Percentiles rank a stretch among this genome's conserved stretches.
These are phyloP conservation scores for Echeveria elegans DNA, from an alignment of 164 flowering plant species.

Conservation along the genomic window DNA sequence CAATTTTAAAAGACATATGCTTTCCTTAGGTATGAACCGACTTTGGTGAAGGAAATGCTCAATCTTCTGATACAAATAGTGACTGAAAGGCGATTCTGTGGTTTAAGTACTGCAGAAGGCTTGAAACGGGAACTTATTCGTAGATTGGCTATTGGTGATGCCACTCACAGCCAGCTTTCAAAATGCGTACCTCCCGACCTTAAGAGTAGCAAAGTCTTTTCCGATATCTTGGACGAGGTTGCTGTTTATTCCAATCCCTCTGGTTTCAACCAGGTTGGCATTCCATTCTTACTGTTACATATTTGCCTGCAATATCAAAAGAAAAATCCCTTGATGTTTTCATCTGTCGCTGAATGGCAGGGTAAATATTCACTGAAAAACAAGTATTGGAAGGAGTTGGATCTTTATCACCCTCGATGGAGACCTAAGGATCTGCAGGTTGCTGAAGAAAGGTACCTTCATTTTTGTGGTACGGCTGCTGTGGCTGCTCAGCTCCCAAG, in stretches of 20 bases:
- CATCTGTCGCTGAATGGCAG: slow-evolving; percentile 22
- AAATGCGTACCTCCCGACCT: slow-evolving; percentile 82
- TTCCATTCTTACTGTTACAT: slow-evolving; percentile 2
- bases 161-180: slow-evolving; percentile 81
- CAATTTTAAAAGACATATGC: neutral
- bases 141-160: slow-evolving; percentile 76
- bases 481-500: slow-evolving; percentile 66
- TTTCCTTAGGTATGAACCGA: slow-evolving; percentile 69
- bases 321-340: neutral
- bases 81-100: slow-evolving; percentile 82
- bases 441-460: slow-evolving; percentile 88
- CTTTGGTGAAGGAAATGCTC: slow-evolving; percentile 82
- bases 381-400: slow-evolving; percentile 77
- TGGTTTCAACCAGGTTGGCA: slow-evolving; percentile 81
- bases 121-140: slow-evolving; percentile 71
- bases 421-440: slow-evolving; percentile 76
- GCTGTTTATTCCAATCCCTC: slow-evolving; percentile 81
- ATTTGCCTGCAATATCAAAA: neutral
- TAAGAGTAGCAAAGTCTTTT: slow-evolving; percentile 53
- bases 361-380: slow-evolving; percentile 78
- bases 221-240: slow-evolving; percentile 52
- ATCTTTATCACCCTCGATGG: slow-evolving; percentile 92
- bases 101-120: slow-evolving; percentile 54
- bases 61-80: slow-evolving; percentile 77
- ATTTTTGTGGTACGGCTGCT: slow-evolving; percentile 71